These are phyloP conservation scores for Peribolospora kevripleyi DNA, from an alignment of 768 basidiomycete genomes.

Conservation along the genomic window DNA sequence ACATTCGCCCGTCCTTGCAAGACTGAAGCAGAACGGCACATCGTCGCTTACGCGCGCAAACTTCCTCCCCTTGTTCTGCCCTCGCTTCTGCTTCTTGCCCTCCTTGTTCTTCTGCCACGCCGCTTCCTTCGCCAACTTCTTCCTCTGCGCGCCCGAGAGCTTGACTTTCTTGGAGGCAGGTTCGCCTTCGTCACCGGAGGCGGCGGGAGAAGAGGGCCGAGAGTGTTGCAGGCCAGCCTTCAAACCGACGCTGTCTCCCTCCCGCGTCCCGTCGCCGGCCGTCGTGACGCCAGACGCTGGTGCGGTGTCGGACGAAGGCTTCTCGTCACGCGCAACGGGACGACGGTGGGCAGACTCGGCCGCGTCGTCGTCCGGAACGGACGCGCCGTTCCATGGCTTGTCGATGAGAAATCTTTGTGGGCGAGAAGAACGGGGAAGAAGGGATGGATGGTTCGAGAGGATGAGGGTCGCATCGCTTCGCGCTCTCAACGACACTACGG, in stretches of 20 bases:
- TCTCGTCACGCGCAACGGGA: not conserved
- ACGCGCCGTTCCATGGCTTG: not conserved
- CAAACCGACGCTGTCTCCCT: not conserved
- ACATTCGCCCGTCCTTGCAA: constrained; percentile 3
- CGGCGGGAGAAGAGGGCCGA: not conserved
- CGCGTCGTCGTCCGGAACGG: constrained; percentile 4
- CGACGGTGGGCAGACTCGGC: constrained; percentile 4
- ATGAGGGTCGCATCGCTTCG: too few relatives aligned
- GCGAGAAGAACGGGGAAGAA: not conserved
- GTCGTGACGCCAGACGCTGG: not conserved
- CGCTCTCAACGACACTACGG: too few relatives aligned
- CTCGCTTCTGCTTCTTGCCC: constrained; percentile 15
- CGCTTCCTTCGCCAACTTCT: constrained; percentile 35
- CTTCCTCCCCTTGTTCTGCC: constrained; percentile 59
- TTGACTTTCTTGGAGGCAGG: constrained; percentile 14
- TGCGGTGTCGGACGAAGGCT: not conserved
- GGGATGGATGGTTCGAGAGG: not conserved
- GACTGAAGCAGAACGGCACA: not conserved
- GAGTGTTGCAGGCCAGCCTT: too few relatives aligned
- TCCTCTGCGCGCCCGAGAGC: constrained; percentile 21
- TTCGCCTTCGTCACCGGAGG: constrained; percentile 9
- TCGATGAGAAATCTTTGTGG: not conserved
- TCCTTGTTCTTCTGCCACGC: constrained; percentile 33
- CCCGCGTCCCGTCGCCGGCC: not conserved
- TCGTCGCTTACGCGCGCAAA: constrained; percentile 59